Evolutionary conservation across 1,284 basidiomycete species (phyloP), one percentile per base, ranked within the genome.

Genomic region (Melampsora americana): DNA sequence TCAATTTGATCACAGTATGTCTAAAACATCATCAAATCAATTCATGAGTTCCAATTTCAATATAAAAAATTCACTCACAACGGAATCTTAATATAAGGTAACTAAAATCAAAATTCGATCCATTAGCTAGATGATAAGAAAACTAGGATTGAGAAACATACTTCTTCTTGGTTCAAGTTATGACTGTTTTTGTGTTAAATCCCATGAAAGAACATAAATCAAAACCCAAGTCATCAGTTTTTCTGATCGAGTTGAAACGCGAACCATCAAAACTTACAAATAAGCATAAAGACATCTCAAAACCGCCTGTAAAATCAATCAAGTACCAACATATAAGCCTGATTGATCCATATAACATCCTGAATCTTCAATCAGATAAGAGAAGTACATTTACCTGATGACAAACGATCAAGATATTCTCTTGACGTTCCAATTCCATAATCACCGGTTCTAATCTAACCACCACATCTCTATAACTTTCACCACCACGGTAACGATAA

Each of bases 401-500:
- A 0, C 95, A 94, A 69, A 99, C 91, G 79, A 99, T 92, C 48
- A 99, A 85, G 78, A 99, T 95, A 81, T 99, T 97, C 83, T 95
- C 92, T 83, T 97, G 95, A 70, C 96, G 86, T 83, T 99, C 96
- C 23, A 99, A 87, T 84, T 99, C 96, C 92, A 99, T 98, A 80
- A 99, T 98, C 70, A 98, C 92, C 16, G 96, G 96, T 83, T 99
- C 96, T 32, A 99, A 86, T 39, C 95, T 89, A 6, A 94, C 89
- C n/a, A 98, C 93, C 7, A 85, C 84, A 82, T 97, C 94, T 30
- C 94, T 88, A 83, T 97, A 97, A 5, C 93, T 95, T 83, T 97
- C 96, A 70, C 96, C 95, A 23, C 89, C 90, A 83, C 84, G 56
- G 30, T 75, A 75, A 30, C 96, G 89, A 83, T 99, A 99, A 85